Evolutionary conservation across 495 filamentous ascomycete species (phyloP).

Genomic region (Xylaria nigripes): DNA sequence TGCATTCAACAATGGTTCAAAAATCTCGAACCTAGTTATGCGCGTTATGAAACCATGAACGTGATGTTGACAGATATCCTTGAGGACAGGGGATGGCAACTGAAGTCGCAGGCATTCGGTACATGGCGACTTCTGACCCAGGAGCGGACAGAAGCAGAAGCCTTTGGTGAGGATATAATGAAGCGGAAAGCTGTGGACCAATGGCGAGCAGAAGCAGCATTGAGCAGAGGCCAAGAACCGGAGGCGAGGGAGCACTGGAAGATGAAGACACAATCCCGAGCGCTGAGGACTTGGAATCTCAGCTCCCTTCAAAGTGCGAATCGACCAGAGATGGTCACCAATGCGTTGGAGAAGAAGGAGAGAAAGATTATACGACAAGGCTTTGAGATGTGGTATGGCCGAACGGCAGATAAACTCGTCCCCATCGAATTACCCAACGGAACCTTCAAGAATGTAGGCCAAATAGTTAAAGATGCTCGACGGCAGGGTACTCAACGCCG

Average conservation of each 20-base stretch:
- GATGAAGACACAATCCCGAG: slow-evolving; percentile 39
- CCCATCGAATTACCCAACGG: slow-evolving; percentile 19
- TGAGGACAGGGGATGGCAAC: slow-evolving; percentile 18
- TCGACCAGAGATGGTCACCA: slow-evolving; percentile 27
- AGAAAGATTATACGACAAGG: slow-evolving; percentile 47
- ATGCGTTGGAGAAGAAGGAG: slow-evolving; percentile 34
- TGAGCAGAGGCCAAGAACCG: slow-evolving; percentile 10
- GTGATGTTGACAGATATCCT: slow-evolving; percentile 12
- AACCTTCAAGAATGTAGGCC: slow-evolving; percentile 18
- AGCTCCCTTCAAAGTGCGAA: slow-evolving; percentile 26
- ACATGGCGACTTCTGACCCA: slow-evolving; percentile 34
- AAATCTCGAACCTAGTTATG: slow-evolving; percentile 20
- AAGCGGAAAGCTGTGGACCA: slow-evolving; percentile 27
- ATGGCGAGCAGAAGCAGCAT: slow-evolving; percentile 17
- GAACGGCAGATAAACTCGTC: slow-evolving; percentile 33
- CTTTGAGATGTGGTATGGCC: slow-evolving; percentile 53
- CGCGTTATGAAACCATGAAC: slow-evolving; percentile 18
- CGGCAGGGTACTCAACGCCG: slow-evolving; percentile 16
- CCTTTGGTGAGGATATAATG: slow-evolving; percentile 23
- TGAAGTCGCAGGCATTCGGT: slow-evolving; percentile 31
- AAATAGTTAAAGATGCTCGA: slow-evolving; percentile 22
- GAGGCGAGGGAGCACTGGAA: slow-evolving; percentile 22
- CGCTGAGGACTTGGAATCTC: slow-evolving; percentile 47
- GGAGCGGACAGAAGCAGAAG: slow-evolving; percentile 12
- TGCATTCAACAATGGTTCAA: slow-evolving; percentile 23